Conservation (phyloP, 495 filamentous ascomycete genomes). For the Penicillium soppii region DNA sequence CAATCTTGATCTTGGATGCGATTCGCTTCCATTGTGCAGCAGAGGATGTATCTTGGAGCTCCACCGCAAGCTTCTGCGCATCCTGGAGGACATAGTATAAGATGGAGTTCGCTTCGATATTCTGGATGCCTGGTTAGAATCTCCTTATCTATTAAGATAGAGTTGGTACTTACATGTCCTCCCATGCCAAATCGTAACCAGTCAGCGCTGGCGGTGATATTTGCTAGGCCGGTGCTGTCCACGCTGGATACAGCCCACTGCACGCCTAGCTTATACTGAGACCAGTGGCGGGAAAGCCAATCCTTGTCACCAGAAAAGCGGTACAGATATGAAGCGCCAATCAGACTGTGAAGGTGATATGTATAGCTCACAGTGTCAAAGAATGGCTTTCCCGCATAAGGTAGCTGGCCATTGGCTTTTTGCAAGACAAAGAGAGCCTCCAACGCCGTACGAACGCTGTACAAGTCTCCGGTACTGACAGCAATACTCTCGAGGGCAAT, state of each 20-base stretch:
- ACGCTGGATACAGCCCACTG: slow-evolving; percentile 45
- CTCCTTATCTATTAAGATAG: neutral
- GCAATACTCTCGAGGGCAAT: slow-evolving; percentile 52
- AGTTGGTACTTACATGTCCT: slow-evolving; percentile 22
- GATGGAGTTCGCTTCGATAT: slow-evolving; percentile 37
- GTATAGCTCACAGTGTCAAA: slow-evolving; percentile 47
- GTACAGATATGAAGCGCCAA: slow-evolving; percentile 54
- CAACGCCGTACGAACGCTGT: slow-evolving; percentile 53
- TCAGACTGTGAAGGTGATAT: slow-evolving; percentile 58
- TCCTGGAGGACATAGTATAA: slow-evolving; percentile 34
- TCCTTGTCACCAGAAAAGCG: slow-evolving; percentile 49
- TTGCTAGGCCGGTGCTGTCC: slow-evolving; percentile 45
- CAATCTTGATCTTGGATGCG: slow-evolving; percentile 23
- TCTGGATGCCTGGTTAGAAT: slow-evolving; percentile 2
- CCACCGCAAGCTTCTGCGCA: slow-evolving; percentile 23
- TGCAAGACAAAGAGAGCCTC: slow-evolving; percentile 53
- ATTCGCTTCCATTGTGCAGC: slow-evolving; percentile 16
- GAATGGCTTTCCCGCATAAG: slow-evolving; percentile 53
- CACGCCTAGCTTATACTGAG: slow-evolving; percentile 45
- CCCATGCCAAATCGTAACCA: slow-evolving; percentile 46
- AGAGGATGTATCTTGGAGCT: slow-evolving; percentile 20
- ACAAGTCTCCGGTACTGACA: slow-evolving; percentile 54
- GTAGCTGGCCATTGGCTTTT: slow-evolving; percentile 38
- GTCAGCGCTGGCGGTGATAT: slow-evolving; percentile 49
- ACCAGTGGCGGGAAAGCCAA: slow-evolving; percentile 47